Evolutionary conservation across 1,284 basidiomycete species (phyloP).

Genomic region (Ganoderma meredithae): DNA sequence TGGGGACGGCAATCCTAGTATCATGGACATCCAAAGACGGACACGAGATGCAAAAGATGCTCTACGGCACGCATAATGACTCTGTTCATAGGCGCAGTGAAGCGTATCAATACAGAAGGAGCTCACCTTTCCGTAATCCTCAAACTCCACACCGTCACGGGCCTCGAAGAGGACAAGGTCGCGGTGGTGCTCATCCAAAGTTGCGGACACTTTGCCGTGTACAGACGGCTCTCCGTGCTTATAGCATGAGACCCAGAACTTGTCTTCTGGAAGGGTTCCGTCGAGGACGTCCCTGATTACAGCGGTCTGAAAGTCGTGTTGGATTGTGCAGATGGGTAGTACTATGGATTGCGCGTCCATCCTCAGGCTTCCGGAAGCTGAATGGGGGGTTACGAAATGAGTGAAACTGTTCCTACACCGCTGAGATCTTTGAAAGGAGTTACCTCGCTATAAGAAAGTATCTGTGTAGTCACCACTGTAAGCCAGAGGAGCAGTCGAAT

Average conservation of each 20-base stretch:
- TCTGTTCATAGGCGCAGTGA: constrained; percentile 36
- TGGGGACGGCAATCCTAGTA: constrained; percentile 53
- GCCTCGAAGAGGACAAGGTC: constrained; percentile 51
- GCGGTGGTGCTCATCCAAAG: constrained; percentile 61
- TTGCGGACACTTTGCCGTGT: constrained; percentile 63
- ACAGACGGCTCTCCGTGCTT: constrained; percentile 57
- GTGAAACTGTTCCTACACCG: not conserved
- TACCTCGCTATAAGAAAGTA: not conserved
- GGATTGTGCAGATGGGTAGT: constrained; percentile 66
- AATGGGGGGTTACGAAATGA: not conserved
- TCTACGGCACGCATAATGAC: constrained; percentile 27
- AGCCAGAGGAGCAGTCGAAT: not conserved
- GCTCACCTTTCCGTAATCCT: constrained; percentile 41
- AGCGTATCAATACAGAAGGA: not conserved
- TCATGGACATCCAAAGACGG: constrained; percentile 49
- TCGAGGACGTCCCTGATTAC: constrained; percentile 67
- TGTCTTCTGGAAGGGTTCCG: constrained; percentile 62
- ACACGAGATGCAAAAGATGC: constrained; percentile 42
- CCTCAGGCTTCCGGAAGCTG: not conserved
- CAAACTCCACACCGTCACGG: constrained; percentile 49
- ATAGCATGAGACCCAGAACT: constrained; percentile 80
- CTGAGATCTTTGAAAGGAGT: not conserved
- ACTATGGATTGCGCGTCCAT: constrained; percentile 25
- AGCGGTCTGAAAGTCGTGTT: constrained; percentile 61
- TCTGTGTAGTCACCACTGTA: not conserved